A percentile compares a stretch with the other conserved stretches of the same genome.
Conservation (phyloP, 371 early-diverging fungal species). For the Actinomortierella ambigua region DNA sequence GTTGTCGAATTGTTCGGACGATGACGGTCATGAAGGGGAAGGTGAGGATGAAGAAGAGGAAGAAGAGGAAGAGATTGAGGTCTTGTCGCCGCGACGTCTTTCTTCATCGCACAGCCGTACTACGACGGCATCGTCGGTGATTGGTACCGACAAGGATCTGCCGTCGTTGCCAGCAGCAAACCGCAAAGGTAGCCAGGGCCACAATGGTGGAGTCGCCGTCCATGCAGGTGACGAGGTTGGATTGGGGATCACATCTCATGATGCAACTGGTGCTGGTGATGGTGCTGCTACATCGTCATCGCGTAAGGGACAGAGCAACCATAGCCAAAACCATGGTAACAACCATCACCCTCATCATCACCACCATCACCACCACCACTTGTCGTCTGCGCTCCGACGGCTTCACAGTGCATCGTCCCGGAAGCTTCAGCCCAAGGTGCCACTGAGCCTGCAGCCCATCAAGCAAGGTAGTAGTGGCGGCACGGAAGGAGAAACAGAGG, state of each 20-base stretch:
- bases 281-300: neutral
- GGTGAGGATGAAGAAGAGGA: neutral
- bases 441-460: constrained; percentile 9
- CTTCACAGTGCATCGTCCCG: constrained; percentile 1
- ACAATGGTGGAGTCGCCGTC: no score
- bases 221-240: no score
- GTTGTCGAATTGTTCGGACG: neutral
- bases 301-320: constrained; percentile 1
- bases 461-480: constrained; percentile 5
- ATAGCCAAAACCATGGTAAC: neutral
- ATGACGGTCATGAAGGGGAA: neutral
- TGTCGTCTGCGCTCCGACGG: constrained; percentile 3
- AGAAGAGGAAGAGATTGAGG: constrained; percentile 1
- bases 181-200: no score
- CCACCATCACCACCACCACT: neutral
- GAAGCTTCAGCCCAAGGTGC: constrained; percentile 26
- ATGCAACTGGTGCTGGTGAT: neutral
- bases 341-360: neutral
- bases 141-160: no score
- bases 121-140: no score
- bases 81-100: no score
- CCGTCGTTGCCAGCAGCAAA: no score
- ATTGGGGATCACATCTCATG: neutral
- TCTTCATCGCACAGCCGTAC: no score
- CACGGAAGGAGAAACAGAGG: constrained; percentile 1